Percentiles rank a stretch among this genome's conserved stretches.
phyloP scores from a whole-genome alignment of 768 basidiomycete species.

The Rhizopogon salebrosus region DNA sequence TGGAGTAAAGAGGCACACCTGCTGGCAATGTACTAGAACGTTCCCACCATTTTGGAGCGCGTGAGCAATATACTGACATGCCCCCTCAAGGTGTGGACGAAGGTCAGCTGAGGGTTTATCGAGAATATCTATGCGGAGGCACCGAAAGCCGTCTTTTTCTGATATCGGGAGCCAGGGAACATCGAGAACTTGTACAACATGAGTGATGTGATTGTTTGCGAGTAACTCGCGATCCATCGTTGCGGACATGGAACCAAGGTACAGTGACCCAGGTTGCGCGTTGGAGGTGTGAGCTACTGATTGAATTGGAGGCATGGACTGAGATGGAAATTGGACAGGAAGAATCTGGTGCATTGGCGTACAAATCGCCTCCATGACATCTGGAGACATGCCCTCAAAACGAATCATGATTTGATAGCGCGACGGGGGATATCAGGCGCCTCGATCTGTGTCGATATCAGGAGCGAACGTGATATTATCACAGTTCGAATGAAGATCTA shows the following conservation, averaged over 20 bases:
- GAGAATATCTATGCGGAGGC: constrained; percentile 63
- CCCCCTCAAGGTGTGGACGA: constrained; percentile 61
- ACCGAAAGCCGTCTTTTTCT: constrained; percentile 42
- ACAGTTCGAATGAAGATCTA: not conserved
- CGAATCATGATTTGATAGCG: constrained; percentile 54
- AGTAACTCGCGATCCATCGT: constrained; percentile 52
- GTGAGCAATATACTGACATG: constrained; percentile 61
- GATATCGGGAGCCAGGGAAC: constrained; percentile 54
- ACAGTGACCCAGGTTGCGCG: constrained; percentile 46
- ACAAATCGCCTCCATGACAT: constrained; percentile 81
- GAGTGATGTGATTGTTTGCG: constrained; percentile 42
- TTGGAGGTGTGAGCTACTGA: constrained; percentile 10
- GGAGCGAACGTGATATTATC: constrained; percentile 5
- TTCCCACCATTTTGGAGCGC: constrained; percentile 56
- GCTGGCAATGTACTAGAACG: constrained; percentile 78
- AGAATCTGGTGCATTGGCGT: constrained; percentile 80
- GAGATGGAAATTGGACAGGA: constrained; percentile 26
- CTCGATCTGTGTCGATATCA: no score
- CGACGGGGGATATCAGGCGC: not conserved
- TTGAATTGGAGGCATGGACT: constrained; percentile 14
- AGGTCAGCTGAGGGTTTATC: constrained; percentile 61
- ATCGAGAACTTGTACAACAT: constrained; percentile 65
- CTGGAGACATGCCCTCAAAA: constrained; percentile 68
- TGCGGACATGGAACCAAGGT: constrained; percentile 63
- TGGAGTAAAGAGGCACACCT: constrained; percentile 40